Percentiles rank a stretch among this genome's conserved stretches.
phyloP scores from a whole-genome alignment of 371 early-diverging fungal species.

The Mortierella sp. region DNA sequence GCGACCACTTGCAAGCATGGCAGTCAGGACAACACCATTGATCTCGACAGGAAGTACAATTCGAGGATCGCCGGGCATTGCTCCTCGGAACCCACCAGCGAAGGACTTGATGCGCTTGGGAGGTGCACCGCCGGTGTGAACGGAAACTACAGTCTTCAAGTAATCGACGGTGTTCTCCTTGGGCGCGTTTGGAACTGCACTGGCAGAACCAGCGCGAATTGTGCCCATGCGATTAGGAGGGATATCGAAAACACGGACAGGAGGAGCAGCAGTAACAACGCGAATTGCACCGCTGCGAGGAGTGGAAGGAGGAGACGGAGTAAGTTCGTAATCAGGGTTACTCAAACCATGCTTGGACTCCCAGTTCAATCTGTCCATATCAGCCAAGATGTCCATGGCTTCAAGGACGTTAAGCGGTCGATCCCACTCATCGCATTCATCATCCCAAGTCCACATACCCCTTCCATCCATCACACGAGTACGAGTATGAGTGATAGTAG shows the following conservation, averaged over 20 bases:
- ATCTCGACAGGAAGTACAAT: neutral
- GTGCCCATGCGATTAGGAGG: no score
- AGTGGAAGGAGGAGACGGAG: neutral
- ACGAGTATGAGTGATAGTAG: neutral
- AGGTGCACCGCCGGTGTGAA: neutral
- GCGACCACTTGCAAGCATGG: neutral
- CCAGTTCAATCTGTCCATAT: constrained; percentile 1
- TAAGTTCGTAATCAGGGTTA: neutral
- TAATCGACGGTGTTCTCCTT: neutral
- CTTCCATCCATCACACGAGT: neutral
- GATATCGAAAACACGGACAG: no score
- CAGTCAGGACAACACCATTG: neutral
- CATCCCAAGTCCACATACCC: neutral
- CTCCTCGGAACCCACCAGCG: neutral
- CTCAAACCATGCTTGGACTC: neutral
- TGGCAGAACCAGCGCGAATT: neutral
- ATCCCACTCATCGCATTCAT: neutral
- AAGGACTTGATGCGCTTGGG: neutral
- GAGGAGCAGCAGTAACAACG: no score
- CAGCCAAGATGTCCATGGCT: neutral
- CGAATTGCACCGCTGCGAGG: neutral
- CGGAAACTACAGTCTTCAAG: neutral
- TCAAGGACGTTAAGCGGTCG: neutral
- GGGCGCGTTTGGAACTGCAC: neutral
- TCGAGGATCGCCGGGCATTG: neutral